Conservation (phyloP, 2,329 filamentous ascomycete species). For the Calonectria pauciramosa region DNA sequence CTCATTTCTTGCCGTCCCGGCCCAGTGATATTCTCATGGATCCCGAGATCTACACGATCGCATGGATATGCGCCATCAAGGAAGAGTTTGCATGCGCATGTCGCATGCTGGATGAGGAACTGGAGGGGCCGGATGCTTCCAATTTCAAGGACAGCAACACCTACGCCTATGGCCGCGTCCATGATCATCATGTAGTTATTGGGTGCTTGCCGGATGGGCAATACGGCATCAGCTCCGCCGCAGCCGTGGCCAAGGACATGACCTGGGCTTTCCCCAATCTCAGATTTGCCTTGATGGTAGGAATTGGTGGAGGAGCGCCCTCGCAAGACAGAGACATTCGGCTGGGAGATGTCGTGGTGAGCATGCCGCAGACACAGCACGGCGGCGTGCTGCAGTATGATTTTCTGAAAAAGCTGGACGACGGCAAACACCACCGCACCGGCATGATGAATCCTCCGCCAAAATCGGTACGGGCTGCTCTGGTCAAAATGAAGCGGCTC, state of each 20-base stretch:
- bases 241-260: not conserved
- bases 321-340: constrained; percentile 37
- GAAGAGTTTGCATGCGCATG: constrained; percentile 10
- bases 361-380: constrained; percentile 1
- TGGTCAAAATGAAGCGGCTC: not conserved
- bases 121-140: not conserved
- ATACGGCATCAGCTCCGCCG: not conserved
- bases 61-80: constrained; percentile 26
- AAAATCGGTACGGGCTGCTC: not conserved
- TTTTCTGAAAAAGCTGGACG: not conserved
- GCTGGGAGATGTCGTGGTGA: constrained; percentile 45
- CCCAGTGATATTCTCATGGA: constrained; percentile 8
- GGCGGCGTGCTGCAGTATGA: constrained; percentile 32
- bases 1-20: not conserved
- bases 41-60: constrained; percentile 24
- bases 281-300: constrained; percentile 27
- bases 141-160: constrained; percentile 13
- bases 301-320: constrained; percentile 45
- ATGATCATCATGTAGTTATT: constrained; percentile 15
- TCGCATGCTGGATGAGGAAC: constrained; percentile 14
- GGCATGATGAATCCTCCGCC: not conserved
- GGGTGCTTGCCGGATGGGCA: not conserved
- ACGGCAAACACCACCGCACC: not conserved
- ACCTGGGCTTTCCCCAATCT: not conserved
- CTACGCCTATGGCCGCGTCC: constrained; percentile 13